These are phyloP conservation scores for Yarrowia osloensis DNA, from an alignment of 805 yeast genomes.

Conservation along the genomic window DNA sequence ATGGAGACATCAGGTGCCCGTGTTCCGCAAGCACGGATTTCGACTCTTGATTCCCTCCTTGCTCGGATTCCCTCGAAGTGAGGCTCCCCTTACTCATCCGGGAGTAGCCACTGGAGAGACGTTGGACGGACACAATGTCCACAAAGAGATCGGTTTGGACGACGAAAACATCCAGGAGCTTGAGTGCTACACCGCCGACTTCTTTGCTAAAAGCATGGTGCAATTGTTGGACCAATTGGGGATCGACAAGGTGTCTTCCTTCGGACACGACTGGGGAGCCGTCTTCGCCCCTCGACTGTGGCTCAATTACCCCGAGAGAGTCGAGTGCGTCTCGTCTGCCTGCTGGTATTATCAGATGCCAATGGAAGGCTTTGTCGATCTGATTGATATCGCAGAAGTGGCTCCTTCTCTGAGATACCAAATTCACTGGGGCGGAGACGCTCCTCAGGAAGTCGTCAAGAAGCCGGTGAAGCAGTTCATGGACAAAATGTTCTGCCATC, in stretches of 20 bases:
- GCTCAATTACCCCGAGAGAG: conserved; percentile 20
- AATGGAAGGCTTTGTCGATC: not conserved
- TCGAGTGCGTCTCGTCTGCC: conserved; percentile 15
- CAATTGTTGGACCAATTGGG: conserved; percentile 13
- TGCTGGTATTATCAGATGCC: conserved; percentile 29
- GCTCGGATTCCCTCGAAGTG: conserved; percentile 21
- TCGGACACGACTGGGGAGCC: conserved; percentile 30
- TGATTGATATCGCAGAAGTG: conserved; percentile 4
- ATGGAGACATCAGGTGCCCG: conserved; percentile 23
- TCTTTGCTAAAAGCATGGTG: conserved; percentile 10
- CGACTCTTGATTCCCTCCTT: conserved; percentile 9
- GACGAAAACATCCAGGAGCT: conserved; percentile 18
- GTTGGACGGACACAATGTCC: conserved; percentile 1
- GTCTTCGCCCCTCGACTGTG: conserved; percentile 4
- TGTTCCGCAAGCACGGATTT: conserved; percentile 10
- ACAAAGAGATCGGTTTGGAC: conserved; percentile 5
- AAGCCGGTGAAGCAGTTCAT: not conserved
- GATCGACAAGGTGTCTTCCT: not conserved
- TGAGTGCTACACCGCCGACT: conserved; percentile 1
- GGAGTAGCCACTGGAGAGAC: not conserved
- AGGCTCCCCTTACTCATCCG: conserved; percentile 15
- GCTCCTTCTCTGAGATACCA: conserved; percentile 15
- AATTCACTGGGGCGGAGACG: conserved; percentile 21
- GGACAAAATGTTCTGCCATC: not conserved
- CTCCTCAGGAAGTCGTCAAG: not conserved